Percentiles rank a stretch among this genome's conserved stretches.
Conservation (phyloP, 495 filamentous ascomycete genomes). For the Penicillium bialowiezense region DNA sequence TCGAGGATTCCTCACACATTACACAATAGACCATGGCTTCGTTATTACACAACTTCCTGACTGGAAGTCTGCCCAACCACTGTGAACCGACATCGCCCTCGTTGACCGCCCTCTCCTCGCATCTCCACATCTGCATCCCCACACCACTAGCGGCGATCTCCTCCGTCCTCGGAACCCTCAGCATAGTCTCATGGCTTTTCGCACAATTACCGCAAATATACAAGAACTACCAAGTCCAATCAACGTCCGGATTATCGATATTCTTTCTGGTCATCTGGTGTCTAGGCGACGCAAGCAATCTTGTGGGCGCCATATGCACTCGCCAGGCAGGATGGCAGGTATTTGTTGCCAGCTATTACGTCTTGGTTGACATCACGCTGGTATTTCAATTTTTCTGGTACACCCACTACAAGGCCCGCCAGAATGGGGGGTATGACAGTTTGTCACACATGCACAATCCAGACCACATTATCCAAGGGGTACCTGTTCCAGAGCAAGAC, state of each 20-base stretch:
- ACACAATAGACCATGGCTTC: constrained; percentile 25
- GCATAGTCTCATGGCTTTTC: constrained; percentile 73
- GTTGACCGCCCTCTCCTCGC: constrained; percentile 55
- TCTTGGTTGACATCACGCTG: constrained; percentile 61
- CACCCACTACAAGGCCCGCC: constrained; percentile 44
- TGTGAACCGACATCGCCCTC: constrained; percentile 62
- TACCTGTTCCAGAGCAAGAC: constrained; percentile 20
- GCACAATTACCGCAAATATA: constrained; percentile 73
- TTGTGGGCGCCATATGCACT: constrained; percentile 64
- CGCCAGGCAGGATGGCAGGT: constrained; percentile 70
- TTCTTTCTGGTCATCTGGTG: constrained; percentile 72
- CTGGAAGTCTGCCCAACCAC: constrained; percentile 51
- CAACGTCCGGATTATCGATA: constrained; percentile 65
- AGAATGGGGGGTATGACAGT: constrained; percentile 26
- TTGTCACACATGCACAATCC: constrained; percentile 21
- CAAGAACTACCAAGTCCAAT: constrained; percentile 65
- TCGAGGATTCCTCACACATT: neutral
- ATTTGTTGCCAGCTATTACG: constrained; percentile 65
- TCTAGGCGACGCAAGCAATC: constrained; percentile 65
- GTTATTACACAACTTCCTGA: constrained; percentile 25
- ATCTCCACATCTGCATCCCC: constrained; percentile 65
- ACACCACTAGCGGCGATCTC: constrained; percentile 65
- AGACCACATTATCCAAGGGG: constrained; percentile 30
- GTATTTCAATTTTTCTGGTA: constrained; percentile 71
- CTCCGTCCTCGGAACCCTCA: constrained; percentile 59